Evolutionary conservation across 805 yeast species (phyloP), one percentile per base, ranked within the genome.

Genomic region (Metschnikowia peoriensis): DNA sequence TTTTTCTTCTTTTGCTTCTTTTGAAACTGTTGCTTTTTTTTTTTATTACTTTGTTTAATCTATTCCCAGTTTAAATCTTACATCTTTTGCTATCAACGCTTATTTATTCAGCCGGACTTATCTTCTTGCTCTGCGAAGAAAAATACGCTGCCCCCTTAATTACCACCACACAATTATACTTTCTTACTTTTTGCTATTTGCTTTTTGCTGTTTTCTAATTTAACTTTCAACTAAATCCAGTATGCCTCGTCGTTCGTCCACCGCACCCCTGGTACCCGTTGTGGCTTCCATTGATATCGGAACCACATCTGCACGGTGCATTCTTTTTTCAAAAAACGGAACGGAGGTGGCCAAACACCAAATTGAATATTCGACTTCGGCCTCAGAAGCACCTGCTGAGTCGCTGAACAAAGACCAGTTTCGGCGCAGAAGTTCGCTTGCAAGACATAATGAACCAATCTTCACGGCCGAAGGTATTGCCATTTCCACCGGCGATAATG

Each of bases 251-350:
- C 75, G 79, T 59, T 64, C 69, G 41, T 67, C 73, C 49, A 70
- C 66, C 50, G 76, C 77, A 8, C 78, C 79, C 5, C 60, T 67
- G 49, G 61, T 65, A 41, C 76, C 79, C 4, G 66, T 75, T 17
- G 67, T 89, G 46, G 91, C 89, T 14, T 82, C 96, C 51, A 84
- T 90, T 41, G 97, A 90, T 68, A 89, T 85, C 45, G 97, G 97
- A 39, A 91, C 97, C 28, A 91, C 97, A 1, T 88, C 96, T 17
- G 88, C 97, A 22, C 79, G 98, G 61, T 92, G 88, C 41, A 92
- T 92, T 54, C 77, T 90, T 46, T 93, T 92, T 72, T 76, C 83
- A 62, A 79, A 79, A 57, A 74, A 75, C 41, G 96, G 97, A 41
- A 76, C 77, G 56, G 96, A 92, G 57, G 77, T 91, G 28, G 90